Conservation (phyloP, 208 protist species). For the Wallacemonas sp. region DNA sequence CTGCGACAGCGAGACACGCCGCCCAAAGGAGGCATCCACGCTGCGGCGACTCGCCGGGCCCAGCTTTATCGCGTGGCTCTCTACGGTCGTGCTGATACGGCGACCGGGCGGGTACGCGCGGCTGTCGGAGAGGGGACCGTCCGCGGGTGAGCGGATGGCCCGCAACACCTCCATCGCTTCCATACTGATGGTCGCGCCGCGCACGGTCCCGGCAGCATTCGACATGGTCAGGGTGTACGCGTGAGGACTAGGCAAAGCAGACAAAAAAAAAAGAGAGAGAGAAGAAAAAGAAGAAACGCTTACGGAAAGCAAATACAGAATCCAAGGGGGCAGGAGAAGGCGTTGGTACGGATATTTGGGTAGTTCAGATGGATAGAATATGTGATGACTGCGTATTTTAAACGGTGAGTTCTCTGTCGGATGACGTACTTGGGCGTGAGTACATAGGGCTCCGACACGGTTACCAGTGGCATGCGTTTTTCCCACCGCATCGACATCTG, state of each 20-base stretch:
- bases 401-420: too few relatives aligned
- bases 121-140: not conserved
- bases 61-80: not conserved
- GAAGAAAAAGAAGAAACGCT: constrained; percentile 21
- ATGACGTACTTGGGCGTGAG: too few relatives aligned
- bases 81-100: not conserved
- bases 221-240: constrained; percentile 3
- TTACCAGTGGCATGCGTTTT: too few relatives aligned
- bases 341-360: too few relatives aligned
- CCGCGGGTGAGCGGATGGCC: not conserved
- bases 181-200: not conserved
- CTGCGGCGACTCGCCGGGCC: not conserved
- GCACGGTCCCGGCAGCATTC: not conserved
- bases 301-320: too few relatives aligned
- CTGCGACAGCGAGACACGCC: not conserved
- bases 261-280: not conserved
- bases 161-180: constrained; percentile 2
- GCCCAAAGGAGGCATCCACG: not conserved
- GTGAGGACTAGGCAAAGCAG: not conserved
- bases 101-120: not conserved
- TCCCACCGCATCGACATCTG: too few relatives aligned
- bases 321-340: too few relatives aligned
- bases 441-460: too few relatives aligned
- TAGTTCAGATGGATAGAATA: too few relatives aligned
- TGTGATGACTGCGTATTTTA: too few relatives aligned